Percentiles rank a stretch among this genome's conserved stretches.
Evolutionary conservation across 2,329 filamentous ascomycete genomes (phyloP).

Genomic region (Colletotrichum sojae): DNA sequence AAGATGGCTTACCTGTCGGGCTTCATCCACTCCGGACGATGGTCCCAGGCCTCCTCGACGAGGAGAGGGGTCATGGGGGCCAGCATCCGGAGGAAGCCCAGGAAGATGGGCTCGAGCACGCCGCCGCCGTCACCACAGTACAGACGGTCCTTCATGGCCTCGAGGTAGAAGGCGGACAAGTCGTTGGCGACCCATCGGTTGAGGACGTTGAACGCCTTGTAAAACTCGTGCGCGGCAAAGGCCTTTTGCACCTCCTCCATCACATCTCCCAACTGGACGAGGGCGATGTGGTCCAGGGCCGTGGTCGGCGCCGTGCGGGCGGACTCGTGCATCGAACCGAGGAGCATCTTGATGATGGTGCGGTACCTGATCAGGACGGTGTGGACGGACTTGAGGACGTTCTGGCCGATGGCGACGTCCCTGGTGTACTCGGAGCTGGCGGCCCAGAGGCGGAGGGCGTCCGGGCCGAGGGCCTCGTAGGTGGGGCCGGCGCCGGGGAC

Average conservation of each 20-base stretch:
- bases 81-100: conserved; percentile 82
- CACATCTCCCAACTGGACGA: conserved; percentile 79
- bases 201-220: conserved; percentile 79
- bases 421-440: conserved; percentile 92
- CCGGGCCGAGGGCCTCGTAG: conserved; percentile 84
- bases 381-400: conserved; percentile 83
- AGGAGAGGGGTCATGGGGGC: conserved; percentile 85
- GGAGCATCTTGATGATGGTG: conserved; percentile 89
- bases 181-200: conserved; percentile 88
- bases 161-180: conserved; percentile 93
- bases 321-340: conserved; percentile 78
- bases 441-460: conserved; percentile 91
- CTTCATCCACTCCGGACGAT: conserved; percentile 77
- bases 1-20: conserved; percentile 56
- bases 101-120: conserved; percentile 75
- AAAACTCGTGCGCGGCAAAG: conserved; percentile 84
- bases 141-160: conserved; percentile 90
- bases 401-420: conserved; percentile 86
- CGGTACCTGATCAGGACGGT: conserved; percentile 87
- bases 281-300: conserved; percentile 79
- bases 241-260: conserved; percentile 75
- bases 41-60: conserved; percentile 90
- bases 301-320: conserved; percentile 66
- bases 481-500: conserved; percentile 50
- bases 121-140: conserved; percentile 85